These are phyloP conservation scores for Polyplosphaeria fusca DNA, from an alignment of 495 filamentous ascomycete species.

Conservation along the genomic window DNA sequence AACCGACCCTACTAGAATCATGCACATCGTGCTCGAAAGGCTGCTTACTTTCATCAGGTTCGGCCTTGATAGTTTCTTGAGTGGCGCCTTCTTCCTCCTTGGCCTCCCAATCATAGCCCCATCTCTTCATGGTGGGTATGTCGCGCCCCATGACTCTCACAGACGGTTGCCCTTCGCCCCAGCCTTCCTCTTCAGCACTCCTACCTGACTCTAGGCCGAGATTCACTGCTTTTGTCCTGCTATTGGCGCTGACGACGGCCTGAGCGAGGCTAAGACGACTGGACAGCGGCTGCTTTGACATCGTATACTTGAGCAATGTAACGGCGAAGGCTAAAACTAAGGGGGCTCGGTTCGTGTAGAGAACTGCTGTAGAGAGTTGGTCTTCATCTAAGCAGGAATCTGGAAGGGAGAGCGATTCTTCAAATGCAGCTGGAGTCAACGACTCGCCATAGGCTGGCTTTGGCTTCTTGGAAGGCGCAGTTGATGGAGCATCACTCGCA, in stretches of 20 bases:
- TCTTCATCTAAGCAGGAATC: constrained; percentile 53
- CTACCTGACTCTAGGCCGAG: constrained; percentile 66
- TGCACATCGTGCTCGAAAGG: too few species aligned
- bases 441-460: constrained; percentile 46
- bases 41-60: constrained; percentile 4
- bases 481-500: constrained; percentile 16
- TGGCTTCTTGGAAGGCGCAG: constrained; percentile 34
- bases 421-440: constrained; percentile 59
- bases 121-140: constrained; percentile 68
- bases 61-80: constrained; percentile 33
- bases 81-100: constrained; percentile 35
- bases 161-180: constrained; percentile 70
- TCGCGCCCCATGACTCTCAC: constrained; percentile 69
- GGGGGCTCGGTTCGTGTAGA: constrained; percentile 76
- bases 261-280: constrained; percentile 75
- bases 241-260: constrained; percentile 75
- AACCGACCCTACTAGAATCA: too few species aligned
- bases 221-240: constrained; percentile 67
- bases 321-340: constrained; percentile 79
- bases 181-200: constrained; percentile 66
- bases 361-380: constrained; percentile 52
- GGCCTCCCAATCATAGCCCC: constrained; percentile 68
- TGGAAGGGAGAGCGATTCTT: constrained; percentile 64
- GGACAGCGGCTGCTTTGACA: constrained; percentile 79
- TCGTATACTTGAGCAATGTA: constrained; percentile 68